Percentiles rank a stretch among this genome's conserved stretches.
phyloP scores from a whole-genome alignment of 257 asterid species.

The Solanum piurae region DNA sequence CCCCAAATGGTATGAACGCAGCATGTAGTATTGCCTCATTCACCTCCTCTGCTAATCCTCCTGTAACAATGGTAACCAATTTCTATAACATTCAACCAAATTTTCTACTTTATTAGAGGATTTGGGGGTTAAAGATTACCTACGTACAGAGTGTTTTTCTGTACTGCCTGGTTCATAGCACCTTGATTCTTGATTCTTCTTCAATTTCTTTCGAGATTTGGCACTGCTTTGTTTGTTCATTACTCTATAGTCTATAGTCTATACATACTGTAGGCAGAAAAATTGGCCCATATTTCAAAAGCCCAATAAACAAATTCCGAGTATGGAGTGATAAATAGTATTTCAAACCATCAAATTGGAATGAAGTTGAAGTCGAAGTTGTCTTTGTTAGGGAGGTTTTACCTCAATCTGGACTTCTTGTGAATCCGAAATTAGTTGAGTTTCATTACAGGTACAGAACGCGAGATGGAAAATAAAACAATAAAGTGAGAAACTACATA shows the following conservation, averaged over 20 bases:
- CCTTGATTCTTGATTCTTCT: background rate
- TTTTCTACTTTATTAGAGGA: background rate
- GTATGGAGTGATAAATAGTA: background rate
- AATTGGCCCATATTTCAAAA: background rate
- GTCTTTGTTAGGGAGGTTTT: background rate
- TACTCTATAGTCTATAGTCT: no score
- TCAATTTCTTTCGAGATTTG: background rate
- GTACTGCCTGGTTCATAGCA: conserved; percentile 72
- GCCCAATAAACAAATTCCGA: background rate
- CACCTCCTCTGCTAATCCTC: conserved; percentile 90
- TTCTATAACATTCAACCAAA: background rate
- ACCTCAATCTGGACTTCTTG: no score
- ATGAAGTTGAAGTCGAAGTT: background rate
- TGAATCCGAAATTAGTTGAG: background rate
- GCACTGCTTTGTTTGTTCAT: background rate
- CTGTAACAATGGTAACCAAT: conserved; percentile 4
- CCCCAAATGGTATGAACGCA: conserved; percentile 89
- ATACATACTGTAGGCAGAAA: background rate
- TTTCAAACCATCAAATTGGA: background rate
- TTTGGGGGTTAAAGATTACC: background rate
- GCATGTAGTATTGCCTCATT: conserved; percentile 83
- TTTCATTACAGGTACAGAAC: no score
- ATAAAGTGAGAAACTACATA: background rate
- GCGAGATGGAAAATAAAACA: background rate
- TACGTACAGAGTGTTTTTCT: conserved; percentile 91